phyloP scores from a whole-genome alignment of 306 rosid species.

The Arachis stenosperma region DNA sequence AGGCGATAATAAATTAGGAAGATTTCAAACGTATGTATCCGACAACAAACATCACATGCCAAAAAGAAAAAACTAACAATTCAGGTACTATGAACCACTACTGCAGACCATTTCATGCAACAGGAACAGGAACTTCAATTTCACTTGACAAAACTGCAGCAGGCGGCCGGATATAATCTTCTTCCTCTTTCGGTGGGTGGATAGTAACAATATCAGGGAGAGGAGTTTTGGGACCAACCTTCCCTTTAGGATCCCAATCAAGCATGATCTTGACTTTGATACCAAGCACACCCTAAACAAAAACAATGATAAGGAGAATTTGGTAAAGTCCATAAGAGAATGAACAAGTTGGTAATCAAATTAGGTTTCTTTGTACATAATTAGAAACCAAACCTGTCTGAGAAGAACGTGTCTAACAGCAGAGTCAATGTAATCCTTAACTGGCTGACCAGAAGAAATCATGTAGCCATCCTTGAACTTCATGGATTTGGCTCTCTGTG shows the following conservation, averaged over 20 bases:
- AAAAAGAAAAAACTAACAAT: conserved; percentile 1
- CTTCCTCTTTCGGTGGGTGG: conserved; percentile 71
- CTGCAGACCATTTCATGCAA: neutral
- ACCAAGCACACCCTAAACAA: conserved; percentile 54
- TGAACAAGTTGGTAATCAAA: too few relatives aligned
- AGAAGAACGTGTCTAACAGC: conserved; percentile 81
- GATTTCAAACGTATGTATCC: neutral
- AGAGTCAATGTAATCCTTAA: conserved; percentile 71
- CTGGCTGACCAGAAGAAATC: conserved; percentile 84
- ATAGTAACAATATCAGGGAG: conserved; percentile 63
- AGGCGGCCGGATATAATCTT: conserved; percentile 47
- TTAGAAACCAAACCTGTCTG: conserved; percentile 58
- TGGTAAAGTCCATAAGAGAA: too few relatives aligned
- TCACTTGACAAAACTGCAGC: conserved; percentile 45
- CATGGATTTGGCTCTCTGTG: conserved; percentile 78
- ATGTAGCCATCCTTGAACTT: conserved; percentile 81
- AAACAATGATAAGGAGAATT: neutral
- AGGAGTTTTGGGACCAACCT: conserved; percentile 62
- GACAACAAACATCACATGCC: neutral
- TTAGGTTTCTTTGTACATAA: neutral
- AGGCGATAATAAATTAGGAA: neutral
- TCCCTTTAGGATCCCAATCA: conserved; percentile 68
- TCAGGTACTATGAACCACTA: conserved; percentile 5
- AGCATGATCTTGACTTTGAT: conserved; percentile 68
- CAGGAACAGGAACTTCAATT: conserved; percentile 46